Evolutionary conservation across 2,329 filamentous ascomycete genomes (phyloP), one percentile per base, ranked within the genome.

Genomic region (Fusarium sp.): DNA sequence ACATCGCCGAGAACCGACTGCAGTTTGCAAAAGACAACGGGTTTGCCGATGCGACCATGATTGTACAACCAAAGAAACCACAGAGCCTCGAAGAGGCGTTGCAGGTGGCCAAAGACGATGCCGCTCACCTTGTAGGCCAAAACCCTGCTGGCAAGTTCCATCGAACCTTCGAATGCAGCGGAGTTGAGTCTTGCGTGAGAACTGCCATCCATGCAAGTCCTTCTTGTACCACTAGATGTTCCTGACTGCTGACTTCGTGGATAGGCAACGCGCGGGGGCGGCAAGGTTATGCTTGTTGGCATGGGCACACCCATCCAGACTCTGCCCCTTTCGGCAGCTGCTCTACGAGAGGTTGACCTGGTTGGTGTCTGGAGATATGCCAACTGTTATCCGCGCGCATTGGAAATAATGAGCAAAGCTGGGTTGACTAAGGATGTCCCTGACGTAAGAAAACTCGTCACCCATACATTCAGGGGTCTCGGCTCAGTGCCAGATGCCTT

Each of bases 91-190:
- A 56, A 13, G 43, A 62, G 18, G 52, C 18, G 13, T 16, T 62
- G 18, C 8, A 15, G n/a, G 15, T 44, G 3, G 51, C 60, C 12
- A 56, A 52, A 28, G 52, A 51, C 37, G 44, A 47, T 11, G 60
- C 60, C 13, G 30, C 15, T 9, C 15, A 23, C 15, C 28, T 62
- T 7, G 16, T 23, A 41, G 28, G 13, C 10, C 40, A 41, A 23
- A 56, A 53, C 13, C 30, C 23, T 15, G 41, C 27, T 7, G 44
- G 16, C 18, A 52, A 41, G 34, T 50, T 57, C 37, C 36, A 56
- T 18, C 16, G 34, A n/a, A 52, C 46, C 8, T 62, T 62, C 31
- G 60, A 62, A 36, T 62, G 60, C 53, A 62, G 52, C 4, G 60
- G 60, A 7, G 36, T 62, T 15, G 60, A 62, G 37, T 40, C 37